Conservation (phyloP, 2,329 filamentous ascomycete species). For the Metarhizium brunneum region DNA sequence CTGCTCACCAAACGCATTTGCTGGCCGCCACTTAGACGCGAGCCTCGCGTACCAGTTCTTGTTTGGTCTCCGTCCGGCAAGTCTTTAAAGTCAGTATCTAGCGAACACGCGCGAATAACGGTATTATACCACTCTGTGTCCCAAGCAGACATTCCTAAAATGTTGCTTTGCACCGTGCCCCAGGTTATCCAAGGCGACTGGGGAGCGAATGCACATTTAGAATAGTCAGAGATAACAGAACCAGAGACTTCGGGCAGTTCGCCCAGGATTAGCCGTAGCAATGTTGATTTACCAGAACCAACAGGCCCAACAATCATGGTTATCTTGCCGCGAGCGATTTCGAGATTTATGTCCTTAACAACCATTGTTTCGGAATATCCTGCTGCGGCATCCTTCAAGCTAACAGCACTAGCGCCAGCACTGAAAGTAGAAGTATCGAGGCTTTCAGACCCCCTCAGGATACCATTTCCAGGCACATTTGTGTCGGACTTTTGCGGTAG, state of each 20-base stretch:
- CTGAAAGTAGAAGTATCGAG: background rate
- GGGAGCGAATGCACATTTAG: conserved; percentile 13
- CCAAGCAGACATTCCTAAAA: conserved; percentile 10
- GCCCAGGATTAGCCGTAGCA: conserved; percentile 13
- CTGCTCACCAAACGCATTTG: conserved; percentile 15
- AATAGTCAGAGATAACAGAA: conserved; percentile 4
- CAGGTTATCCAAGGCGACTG: conserved; percentile 16
- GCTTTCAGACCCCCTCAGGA: background rate
- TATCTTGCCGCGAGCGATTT: conserved; percentile 8
- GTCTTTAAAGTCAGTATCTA: conserved; percentile 11
- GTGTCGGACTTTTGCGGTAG: background rate
- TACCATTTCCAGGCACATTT: background rate
- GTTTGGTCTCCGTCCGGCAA: conserved; percentile 15
- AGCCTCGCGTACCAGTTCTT: conserved; percentile 13
- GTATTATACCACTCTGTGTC: conserved; percentile 13
- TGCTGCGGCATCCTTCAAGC: conserved; percentile 4
- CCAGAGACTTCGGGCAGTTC: conserved; percentile 12
- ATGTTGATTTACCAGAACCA: conserved; percentile 15
- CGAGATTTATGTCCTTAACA: conserved; percentile 7
- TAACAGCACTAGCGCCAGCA: background rate
- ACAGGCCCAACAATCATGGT: conserved; percentile 15
- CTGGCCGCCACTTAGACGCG: conserved; percentile 17
- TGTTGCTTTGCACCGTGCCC: conserved; percentile 16
- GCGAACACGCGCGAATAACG: conserved; percentile 11
- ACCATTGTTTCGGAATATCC: conserved; percentile 6